Percentiles rank a stretch among this genome's conserved stretches.
phyloP scores from a whole-genome alignment of 805 yeast genomes.

The Pichia exigua region DNA sequence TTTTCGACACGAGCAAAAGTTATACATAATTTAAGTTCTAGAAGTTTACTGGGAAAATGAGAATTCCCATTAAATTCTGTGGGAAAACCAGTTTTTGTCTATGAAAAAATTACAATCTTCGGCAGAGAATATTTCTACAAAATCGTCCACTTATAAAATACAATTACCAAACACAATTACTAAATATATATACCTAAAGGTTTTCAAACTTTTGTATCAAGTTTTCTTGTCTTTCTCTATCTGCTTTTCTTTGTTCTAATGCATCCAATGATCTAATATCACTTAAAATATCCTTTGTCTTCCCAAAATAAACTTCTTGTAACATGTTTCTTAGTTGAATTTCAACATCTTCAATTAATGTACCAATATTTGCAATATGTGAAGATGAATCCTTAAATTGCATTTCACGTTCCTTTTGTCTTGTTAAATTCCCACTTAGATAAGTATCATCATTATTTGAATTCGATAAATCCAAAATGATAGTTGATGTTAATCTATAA shows the following conservation, averaged over 20 bases:
- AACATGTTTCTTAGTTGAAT: slow-evolving; percentile 76
- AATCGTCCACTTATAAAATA: not conserved
- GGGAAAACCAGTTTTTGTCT: not conserved
- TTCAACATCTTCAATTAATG: slow-evolving; percentile 81
- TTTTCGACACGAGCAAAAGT: no score
- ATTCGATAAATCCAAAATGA: slow-evolving; percentile 61
- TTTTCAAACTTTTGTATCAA: slow-evolving; percentile 32
- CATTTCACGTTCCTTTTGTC: slow-evolving; percentile 62
- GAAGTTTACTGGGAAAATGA: not conserved
- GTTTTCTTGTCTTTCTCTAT: slow-evolving; percentile 33
- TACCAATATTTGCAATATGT: slow-evolving; percentile 84
- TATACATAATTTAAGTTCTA: no score
- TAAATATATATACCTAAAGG: slow-evolving; percentile 10
- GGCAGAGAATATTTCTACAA: no score
- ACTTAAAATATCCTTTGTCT: slow-evolving; percentile 80
- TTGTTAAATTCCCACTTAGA: slow-evolving; percentile 76
- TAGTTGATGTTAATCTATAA: slow-evolving; percentile 80
- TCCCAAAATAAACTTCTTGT: slow-evolving; percentile 93
- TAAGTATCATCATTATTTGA: slow-evolving; percentile 28
- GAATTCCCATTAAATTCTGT: not conserved
- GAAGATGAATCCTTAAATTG: slow-evolving; percentile 42
- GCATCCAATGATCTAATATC: slow-evolving; percentile 46
- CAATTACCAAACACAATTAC: not conserved
- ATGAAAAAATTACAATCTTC: no score
- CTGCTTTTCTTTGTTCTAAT: slow-evolving; percentile 30